phyloP scores from a whole-genome alignment of 345 rosid genomes.

The Hevea brasiliensis region DNA sequence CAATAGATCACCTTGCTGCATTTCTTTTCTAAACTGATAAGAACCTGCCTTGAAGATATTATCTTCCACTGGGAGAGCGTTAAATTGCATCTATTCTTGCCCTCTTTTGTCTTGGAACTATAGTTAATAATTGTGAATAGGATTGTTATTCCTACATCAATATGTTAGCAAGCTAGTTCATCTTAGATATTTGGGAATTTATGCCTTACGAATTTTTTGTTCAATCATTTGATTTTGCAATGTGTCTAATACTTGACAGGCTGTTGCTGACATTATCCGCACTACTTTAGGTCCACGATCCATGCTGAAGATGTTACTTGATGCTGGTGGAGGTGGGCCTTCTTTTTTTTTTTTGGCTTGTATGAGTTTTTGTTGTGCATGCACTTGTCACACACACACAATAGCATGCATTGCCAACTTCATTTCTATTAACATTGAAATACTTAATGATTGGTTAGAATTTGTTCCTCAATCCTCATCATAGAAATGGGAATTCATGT shows the following conservation, averaged over 20 bases:
- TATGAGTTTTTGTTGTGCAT: background rate
- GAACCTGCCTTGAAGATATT: too few relatives aligned
- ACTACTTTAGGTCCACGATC: slow-evolving; percentile 96
- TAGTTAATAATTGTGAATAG: background rate
- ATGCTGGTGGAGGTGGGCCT: slow-evolving; percentile 73
- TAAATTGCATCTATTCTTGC: too few relatives aligned
- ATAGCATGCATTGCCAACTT: too few relatives aligned
- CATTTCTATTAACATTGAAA: too few relatives aligned
- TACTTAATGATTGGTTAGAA: too few relatives aligned
- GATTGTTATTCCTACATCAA: background rate
- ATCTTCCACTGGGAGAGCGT: too few relatives aligned
- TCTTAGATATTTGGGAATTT: background rate
- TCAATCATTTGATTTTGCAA: background rate
- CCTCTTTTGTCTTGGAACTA: too few relatives aligned
- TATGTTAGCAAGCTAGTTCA: background rate
- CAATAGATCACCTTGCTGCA: too few relatives aligned
- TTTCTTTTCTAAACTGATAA: too few relatives aligned
- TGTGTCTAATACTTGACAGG: slow-evolving; percentile 39
- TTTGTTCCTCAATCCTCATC: too few relatives aligned
- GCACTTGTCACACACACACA: too few relatives aligned
- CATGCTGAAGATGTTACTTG: slow-evolving; percentile 96
- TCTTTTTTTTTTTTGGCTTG: background rate
- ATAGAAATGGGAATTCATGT: background rate
- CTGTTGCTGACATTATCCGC: slow-evolving; percentile 88
- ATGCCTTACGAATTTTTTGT: background rate